Conservation (phyloP, 2,329 filamentous ascomycete species). For the Verticillium longisporum region DNA sequence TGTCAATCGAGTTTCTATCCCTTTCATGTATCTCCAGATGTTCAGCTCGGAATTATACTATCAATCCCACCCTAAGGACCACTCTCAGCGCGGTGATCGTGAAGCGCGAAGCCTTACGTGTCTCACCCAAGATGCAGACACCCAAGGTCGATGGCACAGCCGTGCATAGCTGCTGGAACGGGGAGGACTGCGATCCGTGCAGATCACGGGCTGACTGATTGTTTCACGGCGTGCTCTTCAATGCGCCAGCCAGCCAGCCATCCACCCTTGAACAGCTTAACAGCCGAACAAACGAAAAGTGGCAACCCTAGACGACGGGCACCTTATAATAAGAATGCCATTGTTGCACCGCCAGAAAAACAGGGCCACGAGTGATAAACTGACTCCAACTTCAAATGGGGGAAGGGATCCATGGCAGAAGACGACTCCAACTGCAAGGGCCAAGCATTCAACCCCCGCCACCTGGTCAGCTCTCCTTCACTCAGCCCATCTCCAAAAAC, state of each 20-base stretch:
- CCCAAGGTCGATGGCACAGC: not conserved
- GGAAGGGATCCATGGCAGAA: no score
- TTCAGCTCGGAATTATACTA: not conserved
- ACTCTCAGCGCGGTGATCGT: not conserved
- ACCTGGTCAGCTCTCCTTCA: not conserved
- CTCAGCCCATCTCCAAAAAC: not conserved
- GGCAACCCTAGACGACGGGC: no score
- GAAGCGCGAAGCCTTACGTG: not conserved
- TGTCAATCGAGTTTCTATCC: not conserved
- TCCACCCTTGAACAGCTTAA: no score
- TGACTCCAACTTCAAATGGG: no score
- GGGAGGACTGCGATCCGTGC: not conserved
- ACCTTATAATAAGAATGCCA: no score
- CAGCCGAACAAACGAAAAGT: no score
- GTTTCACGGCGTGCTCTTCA: not conserved
- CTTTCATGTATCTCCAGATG: not conserved
- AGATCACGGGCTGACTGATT: not conserved
- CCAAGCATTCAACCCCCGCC: not conserved
- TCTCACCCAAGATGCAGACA: not conserved
- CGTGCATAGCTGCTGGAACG: not conserved
- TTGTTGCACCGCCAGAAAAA: no score
- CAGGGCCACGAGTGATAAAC: no score
- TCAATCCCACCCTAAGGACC: not conserved
- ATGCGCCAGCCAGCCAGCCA: no score
- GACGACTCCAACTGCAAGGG: not conserved